phyloP scores from a whole-genome alignment of 306 rosid species.

The Carpinus viminea region DNA sequence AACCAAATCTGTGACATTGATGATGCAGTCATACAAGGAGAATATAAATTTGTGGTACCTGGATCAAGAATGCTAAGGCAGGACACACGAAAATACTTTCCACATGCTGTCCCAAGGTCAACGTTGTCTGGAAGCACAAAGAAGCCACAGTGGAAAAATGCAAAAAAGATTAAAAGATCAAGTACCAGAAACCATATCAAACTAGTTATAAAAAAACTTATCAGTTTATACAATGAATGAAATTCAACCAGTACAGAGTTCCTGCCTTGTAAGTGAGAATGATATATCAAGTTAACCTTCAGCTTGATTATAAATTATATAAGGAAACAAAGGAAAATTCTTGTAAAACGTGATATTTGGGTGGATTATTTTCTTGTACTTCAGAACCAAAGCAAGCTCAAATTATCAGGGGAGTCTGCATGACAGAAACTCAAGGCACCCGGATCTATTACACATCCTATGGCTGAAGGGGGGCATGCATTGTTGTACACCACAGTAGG shows the following conservation, averaged over 20 bases:
- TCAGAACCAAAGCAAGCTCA: background rate
- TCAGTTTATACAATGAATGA: background rate
- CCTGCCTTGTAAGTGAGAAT: background rate
- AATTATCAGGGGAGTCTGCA: background rate
- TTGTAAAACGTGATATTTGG: background rate
- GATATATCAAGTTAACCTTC: background rate
- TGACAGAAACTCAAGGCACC: background rate
- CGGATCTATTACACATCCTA: background rate
- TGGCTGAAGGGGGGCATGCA: background rate
- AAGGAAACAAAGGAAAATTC: background rate
- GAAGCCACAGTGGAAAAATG: background rate
- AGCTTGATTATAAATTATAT: background rate
- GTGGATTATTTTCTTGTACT: background rate
- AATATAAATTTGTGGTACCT: conserved; percentile 38
- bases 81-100: conserved; percentile 76
- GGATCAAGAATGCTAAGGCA: conserved; percentile 86
- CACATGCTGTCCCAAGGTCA: conserved; percentile 81
- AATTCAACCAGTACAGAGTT: background rate
- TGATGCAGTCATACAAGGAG: background rate
- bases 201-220: background rate
- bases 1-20: background rate
- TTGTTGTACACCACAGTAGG: background rate
- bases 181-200: background rate
- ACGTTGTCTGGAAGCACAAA: conserved; percentile 54
- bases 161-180: background rate